These are phyloP conservation scores for Emericellopsis cladophorae DNA, from an alignment of 2,329 filamentous ascomycete genomes.

Conservation along the genomic window DNA sequence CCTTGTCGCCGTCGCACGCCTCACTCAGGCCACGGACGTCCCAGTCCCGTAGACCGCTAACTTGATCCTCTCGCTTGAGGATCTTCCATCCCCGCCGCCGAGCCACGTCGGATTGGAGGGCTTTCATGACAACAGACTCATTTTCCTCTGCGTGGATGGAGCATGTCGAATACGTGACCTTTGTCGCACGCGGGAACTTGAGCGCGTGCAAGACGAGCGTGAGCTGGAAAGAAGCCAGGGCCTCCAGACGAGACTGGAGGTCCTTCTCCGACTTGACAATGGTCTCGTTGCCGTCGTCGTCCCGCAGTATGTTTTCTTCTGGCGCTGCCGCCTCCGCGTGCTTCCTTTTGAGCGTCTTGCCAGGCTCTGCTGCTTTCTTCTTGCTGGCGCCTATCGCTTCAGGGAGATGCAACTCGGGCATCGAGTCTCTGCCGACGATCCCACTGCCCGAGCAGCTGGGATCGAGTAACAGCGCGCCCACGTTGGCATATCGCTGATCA, in stretches of 20 bases:
- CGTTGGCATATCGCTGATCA: constrained; percentile 47
- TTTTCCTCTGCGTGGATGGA: constrained; percentile 83
- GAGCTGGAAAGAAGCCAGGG: constrained; percentile 72
- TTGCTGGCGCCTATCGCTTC: constrained; percentile 11
- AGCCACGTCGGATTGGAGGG: constrained; percentile 57
- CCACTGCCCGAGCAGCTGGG: constrained; percentile 94
- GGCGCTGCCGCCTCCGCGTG: constrained; percentile 17
- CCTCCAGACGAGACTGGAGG: constrained; percentile 51
- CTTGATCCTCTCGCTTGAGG: constrained; percentile 59
- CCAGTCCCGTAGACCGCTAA: constrained; percentile 67
- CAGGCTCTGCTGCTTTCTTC: constrained; percentile 4
- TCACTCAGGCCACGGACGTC: constrained; percentile 46
- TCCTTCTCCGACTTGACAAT: constrained; percentile 40
- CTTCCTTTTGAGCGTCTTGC: constrained; percentile 28
- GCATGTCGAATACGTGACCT: constrained; percentile 88
- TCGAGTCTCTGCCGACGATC: constrained; percentile 78
- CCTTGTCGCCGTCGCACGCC: constrained; percentile 32
- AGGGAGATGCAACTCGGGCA: constrained; percentile 53
- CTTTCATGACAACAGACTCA: constrained; percentile 66
- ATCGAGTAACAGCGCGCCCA: constrained; percentile 76
- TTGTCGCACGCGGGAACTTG: constrained; percentile 59
- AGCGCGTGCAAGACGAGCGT: constrained; percentile 76
- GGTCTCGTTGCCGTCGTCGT: constrained; percentile 46
- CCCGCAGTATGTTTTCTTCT: constrained; percentile 27
- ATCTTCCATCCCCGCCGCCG: constrained; percentile 62